Percentiles rank a stretch among this genome's conserved stretches.
phyloP scores from a whole-genome alignment of 495 filamentous ascomycete species.

The Aspergillus nanangensis region DNA sequence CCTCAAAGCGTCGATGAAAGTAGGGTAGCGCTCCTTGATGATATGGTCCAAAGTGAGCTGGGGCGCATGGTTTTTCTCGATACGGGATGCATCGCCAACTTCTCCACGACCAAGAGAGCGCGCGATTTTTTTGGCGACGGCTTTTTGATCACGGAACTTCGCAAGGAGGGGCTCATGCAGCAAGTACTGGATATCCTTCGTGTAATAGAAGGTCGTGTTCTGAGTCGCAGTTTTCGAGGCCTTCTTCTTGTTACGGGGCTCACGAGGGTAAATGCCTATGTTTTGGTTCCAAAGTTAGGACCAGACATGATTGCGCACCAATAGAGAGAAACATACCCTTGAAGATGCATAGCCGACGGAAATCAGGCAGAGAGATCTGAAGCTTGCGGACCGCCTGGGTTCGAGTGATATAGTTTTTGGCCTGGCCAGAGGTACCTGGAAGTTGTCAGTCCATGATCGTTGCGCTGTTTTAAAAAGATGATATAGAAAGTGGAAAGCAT shows the following conservation, averaged over 20 bases:
- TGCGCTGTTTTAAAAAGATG: too few species aligned
- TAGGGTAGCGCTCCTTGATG: conserved; percentile 96
- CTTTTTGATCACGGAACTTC: conserved; percentile 96
- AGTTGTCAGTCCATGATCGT: conserved; percentile 1
- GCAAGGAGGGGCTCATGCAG: conserved; percentile 92
- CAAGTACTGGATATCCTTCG: conserved; percentile 96
- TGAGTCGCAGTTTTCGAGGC: conserved; percentile 84
- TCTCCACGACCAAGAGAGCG: conserved; percentile 87
- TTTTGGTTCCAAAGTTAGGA: conserved; percentile 8
- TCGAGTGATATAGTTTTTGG: conserved; percentile 97
- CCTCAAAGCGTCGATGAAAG: conserved; percentile 88
- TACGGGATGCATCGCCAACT: conserved; percentile 74
- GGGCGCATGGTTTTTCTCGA: conserved; percentile 82
- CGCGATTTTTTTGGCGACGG: conserved; percentile 92
- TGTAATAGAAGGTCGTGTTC: conserved; percentile 97
- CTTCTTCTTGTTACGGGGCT: conserved; percentile 95
- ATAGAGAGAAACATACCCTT: conserved; percentile 58
- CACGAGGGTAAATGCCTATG: conserved; percentile 87
- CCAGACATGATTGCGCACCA: background rate
- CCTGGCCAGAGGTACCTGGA: conserved; percentile 77
- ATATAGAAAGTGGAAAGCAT: background rate
- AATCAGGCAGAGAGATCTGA: conserved; percentile 94
- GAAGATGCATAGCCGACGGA: conserved; percentile 97
- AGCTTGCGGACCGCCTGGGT: conserved; percentile 96
- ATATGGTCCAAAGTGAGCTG: conserved; percentile 90